Conservation (phyloP, 495 filamentous ascomycete genomes). For the Penicillium crystallinum region DNA sequence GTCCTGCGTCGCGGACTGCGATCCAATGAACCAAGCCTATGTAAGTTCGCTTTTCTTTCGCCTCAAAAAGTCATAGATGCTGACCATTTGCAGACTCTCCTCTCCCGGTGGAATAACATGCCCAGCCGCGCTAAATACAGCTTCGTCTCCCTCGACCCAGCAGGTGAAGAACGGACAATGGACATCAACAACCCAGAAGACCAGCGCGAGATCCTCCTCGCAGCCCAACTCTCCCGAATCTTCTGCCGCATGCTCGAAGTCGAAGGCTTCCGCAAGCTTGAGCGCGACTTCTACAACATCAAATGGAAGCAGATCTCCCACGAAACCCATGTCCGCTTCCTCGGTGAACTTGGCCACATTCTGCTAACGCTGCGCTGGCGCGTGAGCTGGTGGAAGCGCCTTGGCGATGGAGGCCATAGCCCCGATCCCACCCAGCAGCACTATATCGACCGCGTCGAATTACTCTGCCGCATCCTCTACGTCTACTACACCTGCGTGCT, state of each 20-base stretch:
- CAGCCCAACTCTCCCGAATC: slow-evolving; percentile 45
- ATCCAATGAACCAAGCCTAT: slow-evolving; percentile 40
- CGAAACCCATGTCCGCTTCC: slow-evolving; percentile 40
- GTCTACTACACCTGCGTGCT: slow-evolving; percentile 47
- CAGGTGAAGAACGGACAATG: slow-evolving; percentile 34
- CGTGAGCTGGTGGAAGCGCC: slow-evolving; percentile 45
- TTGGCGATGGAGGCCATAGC: slow-evolving; percentile 41
- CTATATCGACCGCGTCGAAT: slow-evolving; percentile 43
- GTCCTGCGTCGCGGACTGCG: slow-evolving; percentile 42
- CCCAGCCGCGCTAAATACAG: slow-evolving; percentile 46
- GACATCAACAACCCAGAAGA: slow-evolving; percentile 38
- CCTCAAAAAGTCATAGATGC: not conserved
- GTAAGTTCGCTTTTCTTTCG: slow-evolving; percentile 21
- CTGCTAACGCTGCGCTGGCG: slow-evolving; percentile 47
- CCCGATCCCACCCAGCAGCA: slow-evolving; percentile 41
- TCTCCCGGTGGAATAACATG: slow-evolving; percentile 50
- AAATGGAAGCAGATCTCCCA: slow-evolving; percentile 47
- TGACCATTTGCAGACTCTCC: slow-evolving; percentile 32
- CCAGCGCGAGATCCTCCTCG: slow-evolving; percentile 41
- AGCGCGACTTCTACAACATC: slow-evolving; percentile 48
- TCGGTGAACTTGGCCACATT: slow-evolving; percentile 41
- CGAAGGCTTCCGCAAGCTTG: slow-evolving; percentile 46
- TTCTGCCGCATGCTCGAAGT: slow-evolving; percentile 48
- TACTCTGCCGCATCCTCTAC: slow-evolving; percentile 47
- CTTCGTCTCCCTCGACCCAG: slow-evolving; percentile 33